Conservation (phyloP, 768 basidiomycete genomes). For the Cystoderma amianthinum region DNA sequence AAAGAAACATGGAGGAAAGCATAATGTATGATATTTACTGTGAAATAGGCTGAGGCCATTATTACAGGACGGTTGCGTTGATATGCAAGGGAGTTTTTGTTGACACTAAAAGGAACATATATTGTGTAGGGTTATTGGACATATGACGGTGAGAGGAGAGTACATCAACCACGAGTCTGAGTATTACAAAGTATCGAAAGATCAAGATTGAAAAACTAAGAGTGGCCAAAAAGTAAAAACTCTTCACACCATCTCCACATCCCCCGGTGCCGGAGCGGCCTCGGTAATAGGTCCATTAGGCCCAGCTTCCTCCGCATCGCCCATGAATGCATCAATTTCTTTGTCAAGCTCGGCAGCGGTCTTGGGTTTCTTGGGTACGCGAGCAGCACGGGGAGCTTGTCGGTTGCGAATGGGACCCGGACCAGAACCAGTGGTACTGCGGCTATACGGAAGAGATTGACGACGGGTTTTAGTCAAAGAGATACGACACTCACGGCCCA, state of each 20-base stretch:
- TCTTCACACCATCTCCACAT: conserved; percentile 43
- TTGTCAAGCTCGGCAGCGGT: conserved; percentile 81
- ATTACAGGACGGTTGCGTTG: too few relatives aligned
- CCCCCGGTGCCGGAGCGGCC: conserved; percentile 19
- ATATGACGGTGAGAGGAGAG: too few relatives aligned
- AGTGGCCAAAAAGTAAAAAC: too few relatives aligned
- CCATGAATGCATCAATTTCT: conserved; percentile 86
- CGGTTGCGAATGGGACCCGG: conserved; percentile 45
- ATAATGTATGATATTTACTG: too few relatives aligned
- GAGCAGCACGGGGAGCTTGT: conserved; percentile 13
- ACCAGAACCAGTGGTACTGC: conserved; percentile 15
- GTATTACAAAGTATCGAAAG: too few relatives aligned
- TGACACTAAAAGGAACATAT: too few relatives aligned
- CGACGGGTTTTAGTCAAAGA: background rate
- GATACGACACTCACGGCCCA: conserved; percentile 24
- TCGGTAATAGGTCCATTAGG: conserved; percentile 8
- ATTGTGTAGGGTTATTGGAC: too few relatives aligned
- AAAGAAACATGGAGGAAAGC: too few relatives aligned
- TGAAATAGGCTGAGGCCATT: too few relatives aligned
- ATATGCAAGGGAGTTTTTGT: too few relatives aligned
- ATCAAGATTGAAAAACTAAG: too few relatives aligned
- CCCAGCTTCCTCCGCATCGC: conserved; percentile 34
- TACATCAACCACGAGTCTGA: too few relatives aligned
- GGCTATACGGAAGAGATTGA: background rate
- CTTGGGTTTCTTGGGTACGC: conserved; percentile 45